phyloP scores from a whole-genome alignment of 2,329 filamentous ascomycete genomes.

The Celoporthe dispersa region DNA sequence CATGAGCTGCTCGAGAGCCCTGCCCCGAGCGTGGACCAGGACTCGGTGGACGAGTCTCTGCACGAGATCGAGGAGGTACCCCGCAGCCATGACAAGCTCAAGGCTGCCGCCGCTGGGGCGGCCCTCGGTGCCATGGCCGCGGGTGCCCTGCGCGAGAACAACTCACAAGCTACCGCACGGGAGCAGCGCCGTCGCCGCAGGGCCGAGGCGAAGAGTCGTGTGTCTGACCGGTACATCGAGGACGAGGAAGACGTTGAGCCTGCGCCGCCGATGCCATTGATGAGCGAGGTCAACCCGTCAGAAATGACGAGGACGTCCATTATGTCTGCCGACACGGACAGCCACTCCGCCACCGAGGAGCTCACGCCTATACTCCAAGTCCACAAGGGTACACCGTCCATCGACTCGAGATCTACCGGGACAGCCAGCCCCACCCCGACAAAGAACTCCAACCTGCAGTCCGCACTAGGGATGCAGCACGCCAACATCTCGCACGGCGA shows the following conservation, averaged over 20 bases:
- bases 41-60: constrained; percentile 47
- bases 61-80: constrained; percentile 52
- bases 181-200: constrained; percentile 57
- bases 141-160: constrained; percentile 41
- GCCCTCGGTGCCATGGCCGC: constrained; percentile 44
- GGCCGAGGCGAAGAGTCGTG: constrained; percentile 54
- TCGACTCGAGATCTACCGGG: constrained; percentile 47
- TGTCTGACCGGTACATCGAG: constrained; percentile 51
- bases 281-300: constrained; percentile 83
- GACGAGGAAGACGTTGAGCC: constrained; percentile 62
- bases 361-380: constrained; percentile 66
- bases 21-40: constrained; percentile 52
- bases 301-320: constrained; percentile 89
- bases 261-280: constrained; percentile 80
- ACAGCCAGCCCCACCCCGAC: constrained; percentile 65
- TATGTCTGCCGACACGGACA: constrained; percentile 77
- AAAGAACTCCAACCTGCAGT: constrained; percentile 57
- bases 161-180: constrained; percentile 53
- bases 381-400: constrained; percentile 63
- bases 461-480: constrained; percentile 68
- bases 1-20: constrained; percentile 58
- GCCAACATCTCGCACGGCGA: constrained; percentile 65
- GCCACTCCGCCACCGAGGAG: constrained; percentile 68
- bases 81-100: constrained; percentile 49
- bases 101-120: constrained; percentile 50